phyloP scores from a whole-genome alignment of 192 early-diverging fungal genomes.

The Coemansia sp. region DNA sequence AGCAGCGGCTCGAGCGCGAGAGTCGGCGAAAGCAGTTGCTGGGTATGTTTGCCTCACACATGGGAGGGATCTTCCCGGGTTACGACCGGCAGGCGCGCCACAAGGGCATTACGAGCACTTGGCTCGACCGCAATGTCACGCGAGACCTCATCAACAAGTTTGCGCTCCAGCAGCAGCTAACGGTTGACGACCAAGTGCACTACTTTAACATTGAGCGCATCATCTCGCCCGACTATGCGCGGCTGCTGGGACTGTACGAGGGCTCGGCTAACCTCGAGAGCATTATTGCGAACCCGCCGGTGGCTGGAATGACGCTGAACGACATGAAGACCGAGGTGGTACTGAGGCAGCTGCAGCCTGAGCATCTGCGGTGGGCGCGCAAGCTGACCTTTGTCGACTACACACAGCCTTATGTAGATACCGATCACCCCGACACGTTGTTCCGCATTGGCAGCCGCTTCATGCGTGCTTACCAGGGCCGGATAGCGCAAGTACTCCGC shows the following conservation, averaged over 20 bases:
- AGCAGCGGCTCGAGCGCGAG: slow-evolving; percentile 55
- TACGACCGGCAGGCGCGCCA: slow-evolving; percentile 52
- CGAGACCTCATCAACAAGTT: slow-evolving; percentile 57
- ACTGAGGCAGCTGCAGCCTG: slow-evolving; percentile 51
- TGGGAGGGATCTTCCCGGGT: slow-evolving; percentile 55
- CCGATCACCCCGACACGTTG: slow-evolving; percentile 52
- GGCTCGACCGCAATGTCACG: slow-evolving; percentile 55
- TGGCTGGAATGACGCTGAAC: slow-evolving; percentile 53
- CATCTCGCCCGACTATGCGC: slow-evolving; percentile 40
- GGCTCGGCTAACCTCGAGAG: slow-evolving; percentile 32
- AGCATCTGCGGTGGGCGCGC: slow-evolving; percentile 56
- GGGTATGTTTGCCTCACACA: slow-evolving; percentile 56
- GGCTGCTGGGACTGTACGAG: slow-evolving; percentile 29
- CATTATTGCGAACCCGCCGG: slow-evolving; percentile 36
- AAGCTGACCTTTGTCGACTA: slow-evolving; percentile 58
- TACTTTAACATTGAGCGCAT: slow-evolving; percentile 55
- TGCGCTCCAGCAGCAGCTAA: slow-evolving; percentile 47
- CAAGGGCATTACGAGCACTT: slow-evolving; percentile 44
- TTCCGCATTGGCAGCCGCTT: slow-evolving; percentile 55
- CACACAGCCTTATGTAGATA: slow-evolving; percentile 57
- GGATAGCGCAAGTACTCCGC: slow-evolving; percentile 49
- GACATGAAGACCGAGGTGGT: slow-evolving; percentile 53
- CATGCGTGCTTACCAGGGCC: slow-evolving; percentile 52
- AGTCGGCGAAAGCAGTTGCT: slow-evolving; percentile 55
- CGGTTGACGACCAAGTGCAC: slow-evolving; percentile 51